Evolutionary conservation across 2,329 filamentous ascomycete species (phyloP), one percentile per base, ranked within the genome.

Genomic region (Dryadomyces quercivorus): DNA sequence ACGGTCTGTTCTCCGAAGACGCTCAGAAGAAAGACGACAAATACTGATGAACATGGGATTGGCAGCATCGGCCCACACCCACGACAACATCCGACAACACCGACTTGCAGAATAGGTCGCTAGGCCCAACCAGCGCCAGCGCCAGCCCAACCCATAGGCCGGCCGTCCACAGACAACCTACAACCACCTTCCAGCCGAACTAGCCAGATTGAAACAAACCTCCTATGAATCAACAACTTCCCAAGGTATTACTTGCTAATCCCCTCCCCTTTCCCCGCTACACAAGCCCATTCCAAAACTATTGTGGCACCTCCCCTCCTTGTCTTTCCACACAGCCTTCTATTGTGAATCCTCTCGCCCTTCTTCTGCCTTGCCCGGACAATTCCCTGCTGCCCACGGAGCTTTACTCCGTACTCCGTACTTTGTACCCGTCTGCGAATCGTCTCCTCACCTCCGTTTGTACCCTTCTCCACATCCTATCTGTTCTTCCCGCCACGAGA

Each of bases 191-290:
- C 36, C 38, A 55, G 50, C 51, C 52, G 49, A 50, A 54, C 57
- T 55, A 56, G 34, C 50, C 34, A 51, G 54, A 54, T 54, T 48
- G 51, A 49, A 52, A 51, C 6, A 55, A 51, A 47, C 18, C 34
- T 47, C 54, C 65, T 63, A 74, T 74, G 71, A 73, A 71, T 71
- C 67, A 69, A 67, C 70, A 68, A 67, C 68, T 72, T 55, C 64
- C 67, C 59, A 73, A 73, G 70, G 70, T 72, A 71, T 55, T 56
- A 55, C 50, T 56, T 58, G 57, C 54, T 56, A 56, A 51, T 49
- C n/a, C 51, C 52, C 42, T 52, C 31, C 46, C 36, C 53, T 40
- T 46, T 54, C 53, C 46, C 57, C 55, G 54, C 56, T 56, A 56
- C 56, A 56, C 54, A 54, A 50, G n/a, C 56, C 46, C 26, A 52